phyloP scores from a whole-genome alignment of 768 basidiomycete genomes.

The Lentinus tigrinus region DNA sequence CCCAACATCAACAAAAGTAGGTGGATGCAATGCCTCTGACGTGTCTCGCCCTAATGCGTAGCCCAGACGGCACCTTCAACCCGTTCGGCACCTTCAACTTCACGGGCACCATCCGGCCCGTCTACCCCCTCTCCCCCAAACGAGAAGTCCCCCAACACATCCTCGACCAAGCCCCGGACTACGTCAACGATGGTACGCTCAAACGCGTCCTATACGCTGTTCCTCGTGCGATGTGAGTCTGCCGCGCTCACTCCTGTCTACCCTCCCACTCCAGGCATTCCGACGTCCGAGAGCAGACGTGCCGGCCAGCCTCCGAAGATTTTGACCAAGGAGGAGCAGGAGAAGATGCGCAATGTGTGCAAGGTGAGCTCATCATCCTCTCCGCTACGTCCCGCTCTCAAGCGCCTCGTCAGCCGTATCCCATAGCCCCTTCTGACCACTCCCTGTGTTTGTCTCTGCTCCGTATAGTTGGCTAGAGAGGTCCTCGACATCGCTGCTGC shows the following conservation, averaged over 20 bases:
- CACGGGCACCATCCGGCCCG: slow-evolving; percentile 77
- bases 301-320: slow-evolving; percentile 64
- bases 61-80: slow-evolving; percentile 71
- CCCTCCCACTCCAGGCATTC: slow-evolving; percentile 47
- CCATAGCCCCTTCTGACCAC: slow-evolving; percentile 11
- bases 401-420: slow-evolving; percentile 8
- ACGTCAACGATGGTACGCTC: slow-evolving; percentile 68
- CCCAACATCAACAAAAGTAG: slow-evolving; percentile 28
- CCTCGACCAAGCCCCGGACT: slow-evolving; percentile 68
- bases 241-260: slow-evolving; percentile 12
- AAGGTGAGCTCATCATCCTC: slow-evolving; percentile 49
- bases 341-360: slow-evolving; percentile 87
- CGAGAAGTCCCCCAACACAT: slow-evolving; percentile 83
- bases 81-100: slow-evolving; percentile 77
- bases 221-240: slow-evolving; percentile 31
- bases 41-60: background rate
- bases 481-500: slow-evolving; percentile 92
- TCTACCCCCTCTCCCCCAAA: slow-evolving; percentile 83
- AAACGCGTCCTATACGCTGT: slow-evolving; percentile 28
- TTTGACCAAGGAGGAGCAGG: slow-evolving; percentile 71
- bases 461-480: slow-evolving; percentile 75
- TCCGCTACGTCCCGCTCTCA: slow-evolving; percentile 18
- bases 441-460: background rate
- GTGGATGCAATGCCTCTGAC: background rate
- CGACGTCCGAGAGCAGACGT: slow-evolving; percentile 54